Evolutionary conservation across 1,139 yeast species (phyloP).

Genomic region (Lodderomyces oxycetoniae): DNA sequence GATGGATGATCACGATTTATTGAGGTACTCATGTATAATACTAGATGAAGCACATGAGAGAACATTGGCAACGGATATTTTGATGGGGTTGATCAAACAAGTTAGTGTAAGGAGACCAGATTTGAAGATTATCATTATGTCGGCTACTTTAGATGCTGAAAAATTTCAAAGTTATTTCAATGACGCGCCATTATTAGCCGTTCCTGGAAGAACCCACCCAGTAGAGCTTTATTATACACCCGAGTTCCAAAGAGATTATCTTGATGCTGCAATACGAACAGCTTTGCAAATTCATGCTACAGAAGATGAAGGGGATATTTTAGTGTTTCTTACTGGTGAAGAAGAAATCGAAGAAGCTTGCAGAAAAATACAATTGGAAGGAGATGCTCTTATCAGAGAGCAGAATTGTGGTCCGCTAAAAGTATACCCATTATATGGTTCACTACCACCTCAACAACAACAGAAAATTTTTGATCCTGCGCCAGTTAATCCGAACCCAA

Average conservation of each 20-base stretch:
- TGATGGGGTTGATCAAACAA: conserved; percentile 91
- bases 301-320: conserved; percentile 88
- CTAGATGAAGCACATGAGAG: conserved; percentile 98
- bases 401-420: conserved; percentile 83
- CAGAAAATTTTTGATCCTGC: conserved; percentile 92
- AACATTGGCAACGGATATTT: conserved; percentile 91
- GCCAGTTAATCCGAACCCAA: conserved; percentile 55
- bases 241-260: conserved; percentile 89
- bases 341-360: conserved; percentile 98
- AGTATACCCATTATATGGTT: conserved; percentile 92
- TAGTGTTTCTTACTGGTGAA: conserved; percentile 91
- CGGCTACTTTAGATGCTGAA: conserved; percentile 96
- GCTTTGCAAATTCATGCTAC: conserved; percentile 96
- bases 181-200: conserved; percentile 90
- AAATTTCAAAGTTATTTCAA: conserved; percentile 88
- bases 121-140: conserved; percentile 88
- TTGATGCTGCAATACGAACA: conserved; percentile 92
- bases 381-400: conserved; percentile 82
- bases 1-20: conserved; percentile 87
- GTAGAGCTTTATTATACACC: conserved; percentile 97
- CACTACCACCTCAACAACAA: conserved; percentile 93
- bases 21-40: conserved; percentile 81
- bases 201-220: conserved; percentile 97
- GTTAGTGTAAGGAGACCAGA: conserved; percentile 78
- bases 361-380: conserved; percentile 79